These are phyloP conservation scores for Microcera coccophila DNA, from an alignment of 2,329 filamentous ascomycete species.

Conservation along the genomic window DNA sequence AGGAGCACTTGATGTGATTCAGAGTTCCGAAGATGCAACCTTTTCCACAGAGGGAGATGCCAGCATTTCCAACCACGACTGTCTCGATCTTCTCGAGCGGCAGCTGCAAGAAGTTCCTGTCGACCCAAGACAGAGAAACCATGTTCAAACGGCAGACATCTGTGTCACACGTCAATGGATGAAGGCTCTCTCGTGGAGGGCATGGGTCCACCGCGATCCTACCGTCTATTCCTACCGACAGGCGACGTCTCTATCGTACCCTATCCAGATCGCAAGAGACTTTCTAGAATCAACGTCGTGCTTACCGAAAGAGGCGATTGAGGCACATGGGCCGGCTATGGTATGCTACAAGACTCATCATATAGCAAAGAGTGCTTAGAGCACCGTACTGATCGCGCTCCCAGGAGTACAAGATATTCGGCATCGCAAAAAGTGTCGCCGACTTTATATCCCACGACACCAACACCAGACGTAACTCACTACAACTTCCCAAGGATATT, in stretches of 20 bases:
- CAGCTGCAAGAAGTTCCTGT: constrained; percentile 40
- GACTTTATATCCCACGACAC: constrained; percentile 35
- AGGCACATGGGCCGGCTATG: constrained; percentile 47
- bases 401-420: constrained; percentile 43
- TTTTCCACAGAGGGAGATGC: constrained; percentile 21
- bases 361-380: accelerated
- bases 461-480: constrained; percentile 8
- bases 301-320: constrained; percentile 43
- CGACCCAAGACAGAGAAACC: constrained; percentile 37
- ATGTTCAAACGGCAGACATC: constrained; percentile 47
- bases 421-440: constrained; percentile 43
- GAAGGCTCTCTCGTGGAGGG: constrained; percentile 46
- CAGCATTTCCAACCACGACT: constrained; percentile 28
- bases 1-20: constrained; percentile 45
- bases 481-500: constrained; percentile 32
- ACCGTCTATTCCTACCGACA: constrained; percentile 8
- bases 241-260: constrained; percentile 12
- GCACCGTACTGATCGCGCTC: constrained; percentile 8
- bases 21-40: constrained; percentile 32
- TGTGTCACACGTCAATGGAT: constrained; percentile 50
- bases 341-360: constrained; percentile 10
- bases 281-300: constrained; percentile 41
- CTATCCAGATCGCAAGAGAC: constrained; percentile 43
- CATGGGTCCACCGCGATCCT: constrained; percentile 28
- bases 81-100: constrained; percentile 39